These are phyloP conservation scores for Boletus rubescentipes DNA, from an alignment of 768 basidiomycete genomes.

Conservation along the genomic window DNA sequence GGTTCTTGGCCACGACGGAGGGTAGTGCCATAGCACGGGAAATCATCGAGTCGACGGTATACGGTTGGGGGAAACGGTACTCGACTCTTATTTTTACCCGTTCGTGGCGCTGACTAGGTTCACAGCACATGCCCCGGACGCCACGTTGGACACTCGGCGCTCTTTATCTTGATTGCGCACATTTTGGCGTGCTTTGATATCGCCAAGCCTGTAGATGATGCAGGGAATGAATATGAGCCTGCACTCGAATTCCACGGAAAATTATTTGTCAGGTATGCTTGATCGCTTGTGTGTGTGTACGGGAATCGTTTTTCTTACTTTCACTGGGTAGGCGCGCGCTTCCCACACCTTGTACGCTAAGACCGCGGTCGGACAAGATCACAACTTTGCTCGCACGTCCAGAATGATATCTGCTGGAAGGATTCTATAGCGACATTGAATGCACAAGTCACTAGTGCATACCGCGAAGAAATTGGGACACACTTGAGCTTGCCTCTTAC, in stretches of 20 bases:
- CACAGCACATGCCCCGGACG: background rate
- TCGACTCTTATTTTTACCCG: background rate
- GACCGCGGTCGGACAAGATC: background rate
- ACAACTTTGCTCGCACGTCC: background rate
- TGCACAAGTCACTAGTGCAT: too few species aligned
- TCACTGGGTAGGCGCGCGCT: background rate
- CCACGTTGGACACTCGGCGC: background rate
- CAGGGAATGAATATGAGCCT: background rate
- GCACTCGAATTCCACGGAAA: background rate
- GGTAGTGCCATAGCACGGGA: background rate
- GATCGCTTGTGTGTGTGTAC: background rate
- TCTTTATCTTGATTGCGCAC: background rate
- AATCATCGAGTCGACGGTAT: background rate
- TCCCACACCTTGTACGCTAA: background rate
- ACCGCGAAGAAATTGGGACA: too few species aligned
- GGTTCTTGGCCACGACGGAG: slow-evolving; percentile 8
- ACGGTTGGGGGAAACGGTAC: background rate
- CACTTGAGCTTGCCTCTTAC: too few species aligned
- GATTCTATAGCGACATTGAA: too few species aligned
- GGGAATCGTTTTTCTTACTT: background rate
- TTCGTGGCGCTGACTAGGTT: background rate
- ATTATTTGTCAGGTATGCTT: background rate
- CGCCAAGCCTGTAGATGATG: background rate
- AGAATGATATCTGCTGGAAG: background rate
- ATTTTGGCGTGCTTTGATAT: background rate